Evolutionary conservation across 371 early-diverging fungal species (phyloP), one percentile per base, ranked within the genome.

Genomic region (Circinella umbellata): DNA sequence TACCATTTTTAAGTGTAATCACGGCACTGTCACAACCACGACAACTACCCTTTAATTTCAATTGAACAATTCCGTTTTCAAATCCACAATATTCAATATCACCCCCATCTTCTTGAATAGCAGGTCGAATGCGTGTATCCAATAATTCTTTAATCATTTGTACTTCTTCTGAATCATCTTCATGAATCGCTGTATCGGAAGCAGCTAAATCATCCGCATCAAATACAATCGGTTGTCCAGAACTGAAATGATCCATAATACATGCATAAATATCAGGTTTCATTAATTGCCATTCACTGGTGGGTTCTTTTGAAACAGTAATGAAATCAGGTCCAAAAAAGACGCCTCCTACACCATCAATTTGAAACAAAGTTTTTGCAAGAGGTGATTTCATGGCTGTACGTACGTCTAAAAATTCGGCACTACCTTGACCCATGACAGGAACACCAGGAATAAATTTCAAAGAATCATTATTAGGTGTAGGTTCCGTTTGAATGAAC

Each of bases 51-150:
- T 94, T 93, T 63, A 99, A 82, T 77, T 93, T 92, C 64, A 99
- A 84, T 77, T 90, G 91, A 42, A 99, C 98, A 20, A 95, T 85
- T 11, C 98, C 98, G 14, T 92, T 75, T 48, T 89, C 91, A 77
- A 98, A 98, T 55, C 93, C 94, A 53, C 91, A 85, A 76, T 92
- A 99, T 76, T 98, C 97, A 69, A 99, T 90, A 86, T 99, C 99
- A 4, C 99, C 99, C 66, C 99, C 99, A 76, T 99, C 99, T 69
- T 98, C 97, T 83, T 94, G 95, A 68, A 99, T 97, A 4, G 98
- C 92, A 10, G 99, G 99, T 17, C 99, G 87, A 65, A 99, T 95
- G 39, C 98, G 87, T 4, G 97, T 94, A 61, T 98, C 98, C 57
- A 99, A 82, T 66, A 99, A 76, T 78, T 98, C 98, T 79, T 98